Evolutionary conservation across 2,329 filamentous ascomycete species (phyloP), one percentile per base, ranked within the genome.

Genomic region (Cladosporium halotolerans): DNA sequence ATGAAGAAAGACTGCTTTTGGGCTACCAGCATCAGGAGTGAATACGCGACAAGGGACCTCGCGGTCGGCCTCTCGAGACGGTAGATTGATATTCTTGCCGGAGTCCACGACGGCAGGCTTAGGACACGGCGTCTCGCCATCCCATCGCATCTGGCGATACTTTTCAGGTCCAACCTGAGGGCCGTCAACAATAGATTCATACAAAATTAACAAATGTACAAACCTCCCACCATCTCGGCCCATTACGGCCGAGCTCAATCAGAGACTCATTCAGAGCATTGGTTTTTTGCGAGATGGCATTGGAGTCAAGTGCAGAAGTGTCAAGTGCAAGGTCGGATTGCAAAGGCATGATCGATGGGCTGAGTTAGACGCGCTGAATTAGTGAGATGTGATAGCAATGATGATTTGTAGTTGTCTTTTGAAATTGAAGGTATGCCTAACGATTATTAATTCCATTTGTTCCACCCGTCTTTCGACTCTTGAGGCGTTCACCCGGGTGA

Each of bases 111-210:
- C 67, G 2, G 70, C 63, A 0, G 76, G 76, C 50, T 68, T 69
- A 2, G 78, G 77, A 1, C 81, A 61, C 0, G 74, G 69, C 0
- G 77, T 80, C 59, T 82, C 74, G 38, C 79, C 79, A 18, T 73
- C 72, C 67, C 72, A 74, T 11, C 75, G 69, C 73, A 82, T 77
- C 58, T 77, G 69, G 3, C 80, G 73, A 61, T 80, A 82, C 59
- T 73, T 75, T 11, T 71, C 68, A 7, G 78, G 76, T 8, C 79
- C 79, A 36, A 80, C 72, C 48, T 51, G 48, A 11, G 9, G 23
- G 23, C 23, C 23, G 23, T 28, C 23, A 28, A 28, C 23, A 1
- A 28, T 28, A 28, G 23, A 1, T 7, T 28, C 23, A 5, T 28
- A 28, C 23, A 28, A 28, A 7, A 7, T 28, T 28, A 4, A 28